Conservation (phyloP, 495 filamentous ascomycete species). For the Endocarpon pusillum region DNA sequence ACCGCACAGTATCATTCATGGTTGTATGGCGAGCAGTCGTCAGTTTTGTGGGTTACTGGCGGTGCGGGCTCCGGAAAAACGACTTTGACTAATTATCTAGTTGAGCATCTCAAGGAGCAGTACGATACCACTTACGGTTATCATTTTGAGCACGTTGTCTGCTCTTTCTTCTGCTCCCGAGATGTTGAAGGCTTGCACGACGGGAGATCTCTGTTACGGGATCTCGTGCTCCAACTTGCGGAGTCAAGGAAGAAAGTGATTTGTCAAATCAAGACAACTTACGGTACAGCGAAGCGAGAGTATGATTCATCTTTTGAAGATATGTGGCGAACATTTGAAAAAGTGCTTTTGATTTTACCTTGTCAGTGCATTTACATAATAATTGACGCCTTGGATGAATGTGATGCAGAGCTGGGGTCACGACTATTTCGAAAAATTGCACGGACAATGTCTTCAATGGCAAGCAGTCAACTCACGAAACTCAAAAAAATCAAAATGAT, state of each 20-base stretch:
- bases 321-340: neutral
- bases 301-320: neutral
- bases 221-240: neutral
- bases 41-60: neutral
- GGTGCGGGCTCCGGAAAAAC: neutral
- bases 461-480: no score
- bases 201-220: neutral
- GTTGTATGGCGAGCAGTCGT: neutral
- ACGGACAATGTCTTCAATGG: no score
- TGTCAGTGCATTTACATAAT: neutral
- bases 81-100: neutral
- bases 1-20: neutral
- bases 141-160: neutral
- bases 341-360: neutral
- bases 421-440: neutral
- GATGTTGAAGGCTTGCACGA: neutral
- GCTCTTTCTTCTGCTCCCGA: neutral
- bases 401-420: neutral
- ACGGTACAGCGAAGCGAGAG: neutral
- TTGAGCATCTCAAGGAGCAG: neutral
- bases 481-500: neutral
- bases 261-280: neutral
- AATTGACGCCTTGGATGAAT: neutral
- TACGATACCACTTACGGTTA: neutral
- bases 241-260: neutral